Percentiles rank a stretch among this genome's conserved stretches.
phyloP scores from a whole-genome alignment of 2,329 filamentous ascomycete genomes.

The Ceratocystis variospora region DNA sequence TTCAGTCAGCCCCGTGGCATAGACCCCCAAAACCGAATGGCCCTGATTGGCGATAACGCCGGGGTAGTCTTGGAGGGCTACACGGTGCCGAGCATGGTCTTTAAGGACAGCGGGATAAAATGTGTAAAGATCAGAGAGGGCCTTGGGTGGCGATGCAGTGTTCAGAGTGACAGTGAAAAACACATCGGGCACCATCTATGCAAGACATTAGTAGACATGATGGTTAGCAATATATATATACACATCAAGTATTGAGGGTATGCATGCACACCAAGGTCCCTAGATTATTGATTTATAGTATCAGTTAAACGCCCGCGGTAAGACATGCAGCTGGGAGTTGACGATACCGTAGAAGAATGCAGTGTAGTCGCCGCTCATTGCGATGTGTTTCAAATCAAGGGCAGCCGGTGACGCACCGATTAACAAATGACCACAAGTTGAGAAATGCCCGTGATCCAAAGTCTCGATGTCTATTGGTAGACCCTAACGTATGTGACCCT shows the following conservation, averaged over 20 bases:
- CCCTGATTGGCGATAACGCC: constrained; percentile 49
- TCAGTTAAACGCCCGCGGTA: constrained; percentile 7
- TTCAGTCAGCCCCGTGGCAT: constrained; percentile 64
- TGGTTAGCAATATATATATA: neutral
- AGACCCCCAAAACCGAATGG: constrained; percentile 56
- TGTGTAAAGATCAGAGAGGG: constrained; percentile 41
- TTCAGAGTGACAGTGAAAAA: constrained; percentile 76
- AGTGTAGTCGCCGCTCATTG: constrained; percentile 16
- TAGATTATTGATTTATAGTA: constrained; percentile 3
- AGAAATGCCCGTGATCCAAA: neutral
- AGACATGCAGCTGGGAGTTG: neutral
- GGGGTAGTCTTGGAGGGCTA: constrained; percentile 62
- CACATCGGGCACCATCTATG: constrained; percentile 66
- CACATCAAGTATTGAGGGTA: neutral
- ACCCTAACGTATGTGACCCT: neutral
- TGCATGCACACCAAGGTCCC: constrained; percentile 28
- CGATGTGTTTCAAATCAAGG: neutral
- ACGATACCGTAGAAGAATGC: constrained; percentile 31
- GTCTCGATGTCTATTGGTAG: neutral
- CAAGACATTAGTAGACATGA: constrained; percentile 20
- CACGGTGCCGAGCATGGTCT: constrained; percentile 55
- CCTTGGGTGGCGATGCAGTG: constrained; percentile 33
- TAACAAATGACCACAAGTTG: neutral
- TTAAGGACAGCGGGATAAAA: constrained; percentile 65
- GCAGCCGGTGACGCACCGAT: neutral